A percentile compares a stretch with the other conserved stretches of the same genome.
phyloP scores from a whole-genome alignment of 441 rosid genomes.

The Euphorbia corollata region DNA sequence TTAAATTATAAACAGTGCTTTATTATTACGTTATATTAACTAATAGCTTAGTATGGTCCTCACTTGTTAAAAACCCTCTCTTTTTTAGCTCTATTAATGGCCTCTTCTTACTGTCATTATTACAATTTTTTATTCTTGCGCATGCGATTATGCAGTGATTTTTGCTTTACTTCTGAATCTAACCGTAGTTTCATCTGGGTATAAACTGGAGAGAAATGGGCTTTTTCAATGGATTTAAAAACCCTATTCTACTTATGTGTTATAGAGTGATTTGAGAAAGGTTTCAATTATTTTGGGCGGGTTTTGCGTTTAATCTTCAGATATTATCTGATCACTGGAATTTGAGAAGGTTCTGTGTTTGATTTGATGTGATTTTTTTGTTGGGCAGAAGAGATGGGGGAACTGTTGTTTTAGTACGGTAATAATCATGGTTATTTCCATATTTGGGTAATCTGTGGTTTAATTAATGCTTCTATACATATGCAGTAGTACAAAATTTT shows the following conservation, averaged over 20 bases:
- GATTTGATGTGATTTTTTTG: background rate
- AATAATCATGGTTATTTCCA: conserved; percentile 1
- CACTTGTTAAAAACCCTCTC: conserved; percentile 9
- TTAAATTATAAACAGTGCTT: conserved; percentile 17
- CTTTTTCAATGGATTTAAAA: conserved; percentile 9
- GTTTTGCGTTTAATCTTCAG: background rate
- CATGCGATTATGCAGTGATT: conserved; percentile 23
- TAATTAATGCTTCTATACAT: background rate
- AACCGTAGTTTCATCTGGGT: no score
- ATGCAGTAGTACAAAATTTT: background rate
- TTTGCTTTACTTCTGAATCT: conserved; percentile 19
- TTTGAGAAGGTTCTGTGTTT: background rate
- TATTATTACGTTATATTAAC: conserved; percentile 18
- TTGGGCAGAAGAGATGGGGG: background rate
- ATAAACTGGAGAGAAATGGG: background rate
- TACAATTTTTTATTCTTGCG: conserved; percentile 12
- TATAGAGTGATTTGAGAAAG: conserved; percentile 6
- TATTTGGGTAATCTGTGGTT: conserved; percentile 1
- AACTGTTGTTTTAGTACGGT: background rate
- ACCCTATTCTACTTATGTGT: conserved; percentile 14
- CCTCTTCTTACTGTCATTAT: conserved; percentile 6
- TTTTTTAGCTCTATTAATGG: background rate
- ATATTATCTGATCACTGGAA: background rate
- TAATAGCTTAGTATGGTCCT: conserved; percentile 23
- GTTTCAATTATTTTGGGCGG: background rate